Conservation (phyloP, 495 filamentous ascomycete species). For the Hapsidospora chrysogenum region DNA sequence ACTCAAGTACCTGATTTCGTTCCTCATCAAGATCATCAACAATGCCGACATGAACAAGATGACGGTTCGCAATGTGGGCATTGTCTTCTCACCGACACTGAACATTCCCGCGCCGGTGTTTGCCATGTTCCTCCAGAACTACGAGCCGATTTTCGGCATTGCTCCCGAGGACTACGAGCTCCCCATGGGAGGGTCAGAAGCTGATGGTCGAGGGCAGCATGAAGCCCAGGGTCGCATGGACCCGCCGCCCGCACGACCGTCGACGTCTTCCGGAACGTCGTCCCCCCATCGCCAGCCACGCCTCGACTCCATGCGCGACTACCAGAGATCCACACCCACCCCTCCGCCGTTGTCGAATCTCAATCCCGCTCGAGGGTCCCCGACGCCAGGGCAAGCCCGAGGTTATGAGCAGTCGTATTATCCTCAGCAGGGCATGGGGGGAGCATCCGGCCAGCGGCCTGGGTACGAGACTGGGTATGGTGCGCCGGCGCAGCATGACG, state of each 20-base stretch:
- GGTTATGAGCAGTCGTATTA: constrained; percentile 1
- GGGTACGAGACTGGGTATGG: too few species aligned
- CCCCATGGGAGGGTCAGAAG: constrained; percentile 14
- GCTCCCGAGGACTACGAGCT: constrained; percentile 41
- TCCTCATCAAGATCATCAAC: constrained; percentile 77
- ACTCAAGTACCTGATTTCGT: constrained; percentile 65
- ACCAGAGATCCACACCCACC: constrained; percentile 1
- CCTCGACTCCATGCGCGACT: neutral
- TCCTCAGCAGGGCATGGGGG: constrained; percentile 1
- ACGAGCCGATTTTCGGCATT: constrained; percentile 66
- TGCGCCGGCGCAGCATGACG: too few species aligned
- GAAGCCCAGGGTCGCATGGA: constrained; percentile 6
- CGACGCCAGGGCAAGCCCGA: neutral
- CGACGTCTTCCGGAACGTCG: constrained; percentile 1
- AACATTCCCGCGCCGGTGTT: constrained; percentile 95
- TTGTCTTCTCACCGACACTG: constrained; percentile 95
- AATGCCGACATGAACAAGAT: constrained; percentile 91
- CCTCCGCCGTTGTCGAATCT: constrained; percentile 1
- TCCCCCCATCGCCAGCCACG: constrained; percentile 1
- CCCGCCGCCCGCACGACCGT: constrained; percentile 1
- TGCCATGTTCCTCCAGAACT: constrained; percentile 83
- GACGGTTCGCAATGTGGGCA: constrained; percentile 93
- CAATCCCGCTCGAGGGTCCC: constrained; percentile 1
- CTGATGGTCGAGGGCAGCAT: constrained; percentile 3
- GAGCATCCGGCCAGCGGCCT: too few species aligned